Conservation (phyloP, 2,329 filamentous ascomycete species). For the Oidium heveae region DNA sequence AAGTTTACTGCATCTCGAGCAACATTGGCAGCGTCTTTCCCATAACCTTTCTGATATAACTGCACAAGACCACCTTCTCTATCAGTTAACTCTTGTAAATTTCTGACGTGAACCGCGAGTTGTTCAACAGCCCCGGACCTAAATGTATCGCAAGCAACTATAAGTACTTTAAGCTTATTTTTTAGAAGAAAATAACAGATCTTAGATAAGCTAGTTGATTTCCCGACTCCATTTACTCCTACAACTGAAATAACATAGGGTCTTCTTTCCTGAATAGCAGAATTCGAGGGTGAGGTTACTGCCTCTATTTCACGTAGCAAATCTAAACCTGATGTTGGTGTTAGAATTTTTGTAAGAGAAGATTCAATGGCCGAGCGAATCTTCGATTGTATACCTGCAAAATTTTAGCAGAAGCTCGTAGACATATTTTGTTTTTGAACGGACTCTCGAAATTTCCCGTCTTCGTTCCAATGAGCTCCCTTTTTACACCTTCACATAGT, state of each 20-base stretch:
- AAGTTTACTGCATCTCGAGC: slow-evolving; percentile 80
- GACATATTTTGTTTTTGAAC: slow-evolving; percentile 6
- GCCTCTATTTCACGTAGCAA: slow-evolving; percentile 79
- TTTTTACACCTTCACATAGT: slow-evolving; percentile 74
- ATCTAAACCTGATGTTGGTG: slow-evolving; percentile 82
- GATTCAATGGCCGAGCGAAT: slow-evolving; percentile 76
- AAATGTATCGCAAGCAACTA: slow-evolving; percentile 91
- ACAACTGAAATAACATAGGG: slow-evolving; percentile 97
- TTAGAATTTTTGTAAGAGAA: slow-evolving; percentile 83
- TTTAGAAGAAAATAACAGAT: slow-evolving; percentile 95
- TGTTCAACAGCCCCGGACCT: slow-evolving; percentile 93
- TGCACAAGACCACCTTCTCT: slow-evolving; percentile 71
- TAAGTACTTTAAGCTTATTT: slow-evolving; percentile 86
- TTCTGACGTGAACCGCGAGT: slow-evolving; percentile 80
- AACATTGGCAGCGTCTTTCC: slow-evolving; percentile 87
- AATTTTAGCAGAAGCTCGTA: slow-evolving; percentile 6
- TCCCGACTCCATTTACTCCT: slow-evolving; percentile 93
- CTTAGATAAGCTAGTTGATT: slow-evolving; percentile 92
- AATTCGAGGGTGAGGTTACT: slow-evolving; percentile 39
- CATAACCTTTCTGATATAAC: slow-evolving; percentile 90
- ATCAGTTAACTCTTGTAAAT: slow-evolving; percentile 66
- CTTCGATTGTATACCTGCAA: slow-evolving; percentile 44
- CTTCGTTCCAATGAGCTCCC: slow-evolving; percentile 71
- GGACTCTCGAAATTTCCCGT: slow-evolving; percentile 67
- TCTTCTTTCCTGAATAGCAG: slow-evolving; percentile 36